Evolutionary conservation across 2,329 filamentous ascomycete genomes (phyloP).

Genomic region (Hypomyces rosellus): DNA sequence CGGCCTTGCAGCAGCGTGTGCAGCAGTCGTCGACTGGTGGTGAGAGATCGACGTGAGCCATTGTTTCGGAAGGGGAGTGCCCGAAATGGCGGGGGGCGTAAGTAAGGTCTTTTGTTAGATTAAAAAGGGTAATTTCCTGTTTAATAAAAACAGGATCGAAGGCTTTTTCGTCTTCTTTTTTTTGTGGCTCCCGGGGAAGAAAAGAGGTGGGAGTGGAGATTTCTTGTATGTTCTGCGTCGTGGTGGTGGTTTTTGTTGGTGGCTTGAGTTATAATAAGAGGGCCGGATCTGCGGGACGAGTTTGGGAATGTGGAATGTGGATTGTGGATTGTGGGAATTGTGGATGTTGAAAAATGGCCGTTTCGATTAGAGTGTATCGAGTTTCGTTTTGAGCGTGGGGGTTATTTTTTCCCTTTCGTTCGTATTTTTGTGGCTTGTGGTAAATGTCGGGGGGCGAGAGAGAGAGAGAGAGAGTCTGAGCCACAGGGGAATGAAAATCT

Average conservation of each 20-base stretch:
- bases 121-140: background rate
- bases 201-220: too few species aligned
- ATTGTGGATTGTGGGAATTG: background rate
- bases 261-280: background rate
- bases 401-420: background rate
- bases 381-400: background rate
- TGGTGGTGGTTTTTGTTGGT: background rate
- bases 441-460: too few species aligned
- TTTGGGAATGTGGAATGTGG: background rate
- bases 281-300: background rate
- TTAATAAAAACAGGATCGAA: background rate
- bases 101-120: background rate
- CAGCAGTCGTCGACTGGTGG: slow-evolving; percentile 21
- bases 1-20: slow-evolving; percentile 25
- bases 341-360: background rate
- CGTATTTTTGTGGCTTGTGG: too few species aligned
- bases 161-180: background rate
- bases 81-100: background rate
- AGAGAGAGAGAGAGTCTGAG: background rate
- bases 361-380: background rate
- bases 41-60: slow-evolving; percentile 10
- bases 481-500: background rate
- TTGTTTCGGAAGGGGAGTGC: background rate
- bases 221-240: too few species aligned
- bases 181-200: too few species aligned